A percentile compares a stretch with the other conserved stretches of the same genome.
Evolutionary conservation across 2,329 filamentous ascomycete species (phyloP).

Genomic region (Neopestalotiopsis clavispora): DNA sequence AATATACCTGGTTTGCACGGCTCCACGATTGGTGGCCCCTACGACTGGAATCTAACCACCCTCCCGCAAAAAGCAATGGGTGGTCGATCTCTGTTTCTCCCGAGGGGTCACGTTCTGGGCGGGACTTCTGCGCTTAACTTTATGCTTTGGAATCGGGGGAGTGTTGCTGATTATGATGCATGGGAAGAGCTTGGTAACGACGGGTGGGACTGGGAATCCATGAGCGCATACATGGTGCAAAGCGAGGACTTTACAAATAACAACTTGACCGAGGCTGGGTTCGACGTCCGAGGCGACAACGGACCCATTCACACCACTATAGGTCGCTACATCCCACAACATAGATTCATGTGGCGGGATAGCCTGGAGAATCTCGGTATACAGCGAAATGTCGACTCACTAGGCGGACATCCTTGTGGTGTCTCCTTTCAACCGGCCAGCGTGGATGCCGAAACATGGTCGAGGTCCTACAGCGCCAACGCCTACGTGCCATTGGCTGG

Average conservation of each 20-base stretch:
- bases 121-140: slow-evolving; percentile 52
- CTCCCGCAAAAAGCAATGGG: slow-evolving; percentile 42
- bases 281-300: slow-evolving; percentile 24
- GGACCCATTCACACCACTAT: slow-evolving; percentile 27
- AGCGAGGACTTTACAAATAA: slow-evolving; percentile 34
- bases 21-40: slow-evolving; percentile 27
- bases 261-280: slow-evolving; percentile 23
- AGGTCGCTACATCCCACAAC: slow-evolving; percentile 11
- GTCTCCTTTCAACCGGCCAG: slow-evolving; percentile 55
- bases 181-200: slow-evolving; percentile 39
- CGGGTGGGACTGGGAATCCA: slow-evolving; percentile 42
- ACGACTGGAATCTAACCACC: slow-evolving; percentile 47
- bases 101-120: slow-evolving; percentile 50
- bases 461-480: slow-evolving; percentile 48
- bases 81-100: slow-evolving; percentile 41
- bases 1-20: slow-evolving; percentile 34
- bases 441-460: slow-evolving; percentile 51
- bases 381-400: slow-evolving; percentile 20
- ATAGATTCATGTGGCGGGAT: slow-evolving; percentile 5
- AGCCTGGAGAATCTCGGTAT: slow-evolving; percentile 12
- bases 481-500: slow-evolving; percentile 40
- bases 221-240: slow-evolving; percentile 39
- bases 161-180: slow-evolving; percentile 36
- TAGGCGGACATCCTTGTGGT: slow-evolving; percentile 55
- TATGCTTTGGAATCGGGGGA: slow-evolving; percentile 39